Evolutionary conservation across 495 filamentous ascomycete species (phyloP), one percentile per base, ranked within the genome.

Genomic region (Hyaloscypha bicolor): DNA sequence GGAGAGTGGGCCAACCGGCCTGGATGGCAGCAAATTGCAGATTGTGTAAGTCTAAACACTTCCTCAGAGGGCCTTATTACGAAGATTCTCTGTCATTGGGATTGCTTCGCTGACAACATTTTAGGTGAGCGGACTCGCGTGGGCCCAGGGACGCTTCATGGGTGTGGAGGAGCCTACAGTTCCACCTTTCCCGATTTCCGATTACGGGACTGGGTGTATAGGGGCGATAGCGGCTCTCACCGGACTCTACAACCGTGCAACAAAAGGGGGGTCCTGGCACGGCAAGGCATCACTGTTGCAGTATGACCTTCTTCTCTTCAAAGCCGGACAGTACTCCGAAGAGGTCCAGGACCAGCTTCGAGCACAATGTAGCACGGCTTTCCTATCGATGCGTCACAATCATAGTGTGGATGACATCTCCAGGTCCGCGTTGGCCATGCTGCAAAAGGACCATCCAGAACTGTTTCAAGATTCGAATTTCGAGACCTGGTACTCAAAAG

Each of bases 151-250:
- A 21, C 64, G 82, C 88, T 71, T 68, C 75, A 92, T 93, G 88
- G 87, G 88, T 9, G 77, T 86, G 9, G 71, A 82, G 9, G 86
- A 87, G 67, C 90, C 90, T 4, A 84, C 92, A 21, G 85, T 92
- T 0, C 91, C 90, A 45, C 90, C 90, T 0, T 93, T 92, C 76
- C 91, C 90, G 21, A 92, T 91, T 79, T 91, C 87, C 39, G 91
- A 93, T 78, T 93, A 94, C 74, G 87, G 90, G 31, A 91, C 91
- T 2, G 90, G 86, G 73, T 65, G 85, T 53, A 67, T 90, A 75
- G 88, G 88, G 29, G 83, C 84, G 32, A 82, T 88, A 67, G 86
- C 87, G 30, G 88, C 87, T n/a, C 65, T 67, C 32, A 62, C 30
- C 30, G 58, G 65, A 14, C 60, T 67, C 19, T 63, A 67, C 32